Evolutionary conservation across 306 rosid species (phyloP).

Genomic region (Pterocarpus macrocarpus): DNA sequence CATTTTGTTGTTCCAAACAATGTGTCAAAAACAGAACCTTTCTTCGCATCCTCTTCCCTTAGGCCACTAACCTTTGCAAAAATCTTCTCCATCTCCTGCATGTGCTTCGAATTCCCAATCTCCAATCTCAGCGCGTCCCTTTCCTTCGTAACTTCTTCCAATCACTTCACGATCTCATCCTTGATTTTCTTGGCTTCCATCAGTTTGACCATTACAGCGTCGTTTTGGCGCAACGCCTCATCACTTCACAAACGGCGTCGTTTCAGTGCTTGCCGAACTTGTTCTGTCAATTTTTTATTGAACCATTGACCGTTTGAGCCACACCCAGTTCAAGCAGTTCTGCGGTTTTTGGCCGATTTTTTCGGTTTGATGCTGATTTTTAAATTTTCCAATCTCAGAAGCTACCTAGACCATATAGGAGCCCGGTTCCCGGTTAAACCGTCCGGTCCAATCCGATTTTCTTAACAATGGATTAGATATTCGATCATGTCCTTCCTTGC

Average conservation of each 20-base stretch:
- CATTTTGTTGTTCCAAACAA: constrained; percentile 49
- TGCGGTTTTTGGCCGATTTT: too few relatives aligned
- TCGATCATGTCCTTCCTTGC: too few relatives aligned
- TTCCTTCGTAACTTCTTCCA: constrained; percentile 75
- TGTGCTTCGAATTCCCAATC: constrained; percentile 89
- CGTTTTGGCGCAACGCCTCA: constrained; percentile 45
- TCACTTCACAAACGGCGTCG: constrained; percentile 68
- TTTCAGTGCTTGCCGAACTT: constrained; percentile 77
- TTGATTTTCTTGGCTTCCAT: constrained; percentile 55
- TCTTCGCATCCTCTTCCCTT: constrained; percentile 80
- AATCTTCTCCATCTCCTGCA: constrained; percentile 89
- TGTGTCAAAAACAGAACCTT: constrained; percentile 56
- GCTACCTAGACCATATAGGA: too few relatives aligned
- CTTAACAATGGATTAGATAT: too few relatives aligned
- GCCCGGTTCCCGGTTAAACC: too few relatives aligned
- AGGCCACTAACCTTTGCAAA: constrained; percentile 78
- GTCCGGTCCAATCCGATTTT: too few relatives aligned
- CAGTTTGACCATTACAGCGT: constrained; percentile 59
- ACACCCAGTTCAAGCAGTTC: too few relatives aligned
- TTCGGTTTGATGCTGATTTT: too few relatives aligned
- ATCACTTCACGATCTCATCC: constrained; percentile 65
- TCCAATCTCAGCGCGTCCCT: constrained; percentile 72
- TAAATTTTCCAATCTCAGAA: too few relatives aligned
- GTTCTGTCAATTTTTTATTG: background rate
- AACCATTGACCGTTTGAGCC: too few relatives aligned